Conservation (phyloP, 2,329 filamentous ascomycete genomes). For the Malbranchea cinnamomea region DNA sequence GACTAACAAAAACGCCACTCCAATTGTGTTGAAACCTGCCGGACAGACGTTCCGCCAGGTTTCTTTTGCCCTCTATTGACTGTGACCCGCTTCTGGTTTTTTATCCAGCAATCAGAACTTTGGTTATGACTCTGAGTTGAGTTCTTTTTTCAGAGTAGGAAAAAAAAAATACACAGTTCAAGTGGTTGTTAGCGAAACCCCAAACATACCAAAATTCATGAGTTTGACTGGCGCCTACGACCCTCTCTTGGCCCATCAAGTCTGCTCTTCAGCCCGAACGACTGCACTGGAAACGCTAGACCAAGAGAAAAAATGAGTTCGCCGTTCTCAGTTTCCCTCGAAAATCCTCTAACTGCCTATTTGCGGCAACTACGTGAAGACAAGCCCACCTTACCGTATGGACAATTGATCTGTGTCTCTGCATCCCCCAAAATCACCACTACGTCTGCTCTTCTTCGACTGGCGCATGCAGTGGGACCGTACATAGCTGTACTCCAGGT, state of each 20-base stretch:
- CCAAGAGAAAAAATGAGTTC: conserved; percentile 8
- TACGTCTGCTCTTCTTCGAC: conserved; percentile 38
- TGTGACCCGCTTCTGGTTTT: no score
- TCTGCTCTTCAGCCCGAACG: no score
- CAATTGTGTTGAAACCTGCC: no score
- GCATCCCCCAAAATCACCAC: conserved; percentile 44
- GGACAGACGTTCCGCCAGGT: no score
- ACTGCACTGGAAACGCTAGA: no score
- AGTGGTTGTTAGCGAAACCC: not conserved
- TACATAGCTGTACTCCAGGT: conserved; percentile 47
- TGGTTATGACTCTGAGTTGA: no score
- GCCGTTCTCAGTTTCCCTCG: conserved; percentile 6
- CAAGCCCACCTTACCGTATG: conserved; percentile 24
- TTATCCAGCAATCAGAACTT: no score
- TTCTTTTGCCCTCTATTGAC: no score
- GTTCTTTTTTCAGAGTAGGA: not conserved
- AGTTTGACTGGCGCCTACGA: no score
- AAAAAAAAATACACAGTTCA: not conserved
- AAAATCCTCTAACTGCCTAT: conserved; percentile 24
- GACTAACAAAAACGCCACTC: no score
- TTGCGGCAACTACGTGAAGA: conserved; percentile 18
- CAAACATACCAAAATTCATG: no score
- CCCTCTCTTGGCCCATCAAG: no score
- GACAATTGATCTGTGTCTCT: conserved; percentile 28
- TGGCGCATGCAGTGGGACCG: conserved; percentile 45